Percentiles rank a stretch among this genome's conserved stretches.
Evolutionary conservation across 805 yeast genomes (phyloP).

Genomic region (Hanseniaspora nectarophila): DNA sequence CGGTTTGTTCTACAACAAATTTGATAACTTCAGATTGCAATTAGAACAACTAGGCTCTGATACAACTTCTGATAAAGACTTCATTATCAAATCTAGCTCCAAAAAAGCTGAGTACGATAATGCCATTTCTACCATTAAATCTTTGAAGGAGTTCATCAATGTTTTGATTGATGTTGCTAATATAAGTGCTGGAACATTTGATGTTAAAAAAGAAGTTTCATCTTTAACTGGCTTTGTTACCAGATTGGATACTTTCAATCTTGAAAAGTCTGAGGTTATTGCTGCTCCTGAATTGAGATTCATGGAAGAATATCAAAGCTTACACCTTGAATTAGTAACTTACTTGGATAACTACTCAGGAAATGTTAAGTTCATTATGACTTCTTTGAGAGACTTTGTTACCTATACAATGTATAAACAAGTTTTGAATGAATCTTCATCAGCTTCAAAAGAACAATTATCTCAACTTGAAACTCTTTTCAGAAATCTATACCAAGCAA

Average conservation of each 20-base stretch:
- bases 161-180: constrained; percentile 19
- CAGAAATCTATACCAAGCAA: constrained; percentile 42
- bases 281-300: neutral
- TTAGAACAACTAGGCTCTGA: constrained; percentile 21
- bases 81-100: constrained; percentile 5
- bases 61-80: constrained; percentile 17
- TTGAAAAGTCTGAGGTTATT: neutral
- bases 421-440: neutral
- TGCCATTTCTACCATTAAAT: constrained; percentile 19
- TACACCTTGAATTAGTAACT: neutral
- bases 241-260: neutral
- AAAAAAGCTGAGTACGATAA: constrained; percentile 15
- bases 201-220: neutral
- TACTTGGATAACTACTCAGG: constrained; percentile 2
- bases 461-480: constrained; percentile 37
- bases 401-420: constrained; percentile 27
- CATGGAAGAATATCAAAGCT: neutral
- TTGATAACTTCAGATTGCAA: constrained; percentile 19
- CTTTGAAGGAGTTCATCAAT: constrained; percentile 30
- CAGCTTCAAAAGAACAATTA: constrained; percentile 15
- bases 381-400: constrained; percentile 26
- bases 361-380: constrained; percentile 37
- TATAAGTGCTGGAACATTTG: neutral
- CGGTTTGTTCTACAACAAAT: constrained; percentile 18
- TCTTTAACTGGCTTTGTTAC: neutral